Evolutionary conservation across 2,329 filamentous ascomycete species (phyloP), one percentile per base, ranked within the genome.

Genomic region (Botrytis deweyae): DNA sequence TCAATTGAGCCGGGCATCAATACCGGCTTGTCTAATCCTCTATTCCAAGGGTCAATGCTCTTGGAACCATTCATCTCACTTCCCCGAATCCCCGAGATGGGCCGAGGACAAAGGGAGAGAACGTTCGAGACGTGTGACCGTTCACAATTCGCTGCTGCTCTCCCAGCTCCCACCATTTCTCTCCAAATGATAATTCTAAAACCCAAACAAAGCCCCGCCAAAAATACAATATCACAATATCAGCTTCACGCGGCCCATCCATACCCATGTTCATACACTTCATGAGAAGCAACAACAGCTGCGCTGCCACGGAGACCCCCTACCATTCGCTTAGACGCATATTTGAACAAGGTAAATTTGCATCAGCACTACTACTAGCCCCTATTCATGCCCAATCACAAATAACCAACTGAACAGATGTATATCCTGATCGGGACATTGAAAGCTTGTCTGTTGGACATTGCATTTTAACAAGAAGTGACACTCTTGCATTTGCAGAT

Each of bases 261-360:
- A 4, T 67, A 55, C 46, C 46, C 22, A 64, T 44, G 42, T n/a
- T 18, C 62, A 63, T 63, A n/a, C 22, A 42, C 7, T 55, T 36
- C 65, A 55, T 40, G 25, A 55, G n/a, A 67, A 67, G 65, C 65
- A 67, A 55, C 65, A 67, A 55, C 38, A 55, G 42, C 36, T 67
- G 46, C 16, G 46, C 65, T 55, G 46, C 65, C 65, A 67, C 46
- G 16, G 46, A n/a, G 62, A 52, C 4, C 64, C 64, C 44, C 44
- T 67, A 40, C 33, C 29, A 52, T 67, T 67, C 64, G 64, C 64
- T 67, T 52, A 52, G 25, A 38, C 33, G 64, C 44, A 52, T 67
- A 67, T 12, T 63, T 40, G 25, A 18, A 42, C 40, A 33, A 65
- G 63, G 42, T 44, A 33, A n/a, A 22, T 49, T 49, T 44, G 18